Conservation (phyloP, 2,329 filamentous ascomycete species). For the Nothophoma quercina region DNA sequence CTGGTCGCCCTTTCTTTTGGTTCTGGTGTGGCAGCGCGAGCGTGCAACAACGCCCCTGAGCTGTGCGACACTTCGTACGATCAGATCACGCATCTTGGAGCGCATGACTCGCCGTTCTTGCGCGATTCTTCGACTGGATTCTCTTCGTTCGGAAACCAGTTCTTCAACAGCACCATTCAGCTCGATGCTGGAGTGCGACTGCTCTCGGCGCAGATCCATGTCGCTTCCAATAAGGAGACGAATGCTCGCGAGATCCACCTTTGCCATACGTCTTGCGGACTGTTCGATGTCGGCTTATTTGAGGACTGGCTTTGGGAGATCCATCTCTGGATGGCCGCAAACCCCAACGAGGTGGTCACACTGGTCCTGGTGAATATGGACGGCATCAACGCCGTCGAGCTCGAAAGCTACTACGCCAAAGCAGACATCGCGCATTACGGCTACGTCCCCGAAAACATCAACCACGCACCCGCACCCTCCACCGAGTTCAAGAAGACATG, state of each 20-base stretch:
- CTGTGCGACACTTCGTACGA: slow-evolving; percentile 74
- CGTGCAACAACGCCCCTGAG: slow-evolving; percentile 79
- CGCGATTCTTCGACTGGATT: slow-evolving; percentile 66
- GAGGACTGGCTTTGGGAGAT: slow-evolving; percentile 68
- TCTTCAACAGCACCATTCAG: slow-evolving; percentile 72
- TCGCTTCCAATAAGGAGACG: slow-evolving; percentile 53
- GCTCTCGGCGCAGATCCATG: slow-evolving; percentile 74
- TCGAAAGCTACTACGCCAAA: slow-evolving; percentile 54
- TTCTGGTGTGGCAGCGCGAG: slow-evolving; percentile 32
- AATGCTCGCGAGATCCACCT: slow-evolving; percentile 61
- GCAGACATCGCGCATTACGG: slow-evolving; percentile 60
- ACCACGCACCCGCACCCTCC: slow-evolving; percentile 56
- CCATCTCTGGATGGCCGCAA: slow-evolving; percentile 69
- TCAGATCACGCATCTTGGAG: slow-evolving; percentile 77
- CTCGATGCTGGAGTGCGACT: slow-evolving; percentile 75
- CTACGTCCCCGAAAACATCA: slow-evolving; percentile 59
- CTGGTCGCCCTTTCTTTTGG: slow-evolving; percentile 15
- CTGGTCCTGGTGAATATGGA: slow-evolving; percentile 74
- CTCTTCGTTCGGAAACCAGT: slow-evolving; percentile 73
- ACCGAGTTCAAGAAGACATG: slow-evolving; percentile 59
- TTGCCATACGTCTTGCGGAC: slow-evolving; percentile 71
- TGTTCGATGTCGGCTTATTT: slow-evolving; percentile 73
- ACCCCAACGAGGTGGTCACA: slow-evolving; percentile 76
- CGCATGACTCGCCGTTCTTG: slow-evolving; percentile 75
- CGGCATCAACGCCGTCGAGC: slow-evolving; percentile 60